phyloP scores from a whole-genome alignment of 371 early-diverging fungal genomes.

The Mucor piriformis region DNA sequence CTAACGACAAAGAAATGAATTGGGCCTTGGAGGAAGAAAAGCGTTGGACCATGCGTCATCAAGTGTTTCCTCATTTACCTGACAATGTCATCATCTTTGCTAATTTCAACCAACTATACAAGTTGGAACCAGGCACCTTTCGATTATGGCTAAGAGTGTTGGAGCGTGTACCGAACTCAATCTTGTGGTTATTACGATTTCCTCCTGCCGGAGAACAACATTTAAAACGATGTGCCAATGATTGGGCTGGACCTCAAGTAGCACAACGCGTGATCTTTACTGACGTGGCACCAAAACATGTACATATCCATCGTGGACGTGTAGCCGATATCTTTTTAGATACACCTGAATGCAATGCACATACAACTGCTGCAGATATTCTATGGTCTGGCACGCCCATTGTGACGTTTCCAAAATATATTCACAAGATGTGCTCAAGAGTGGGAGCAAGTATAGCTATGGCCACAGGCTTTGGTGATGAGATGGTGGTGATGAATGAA shows the following conservation, averaged over 20 bases:
- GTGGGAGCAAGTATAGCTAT: conserved; percentile 88
- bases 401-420: conserved; percentile 86
- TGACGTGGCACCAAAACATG: conserved; percentile 89
- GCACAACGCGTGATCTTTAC: conserved; percentile 88
- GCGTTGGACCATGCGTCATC: conserved; percentile 84
- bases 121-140: conserved; percentile 84
- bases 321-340: conserved; percentile 92
- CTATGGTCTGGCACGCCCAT: conserved; percentile 94
- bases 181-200: conserved; percentile 90
- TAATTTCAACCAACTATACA: conserved; percentile 95
- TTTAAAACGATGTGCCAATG: conserved; percentile 69
- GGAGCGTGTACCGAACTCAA: conserved; percentile 77
- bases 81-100: conserved; percentile 90
- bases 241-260: conserved; percentile 78
- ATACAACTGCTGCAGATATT: conserved; percentile 94
- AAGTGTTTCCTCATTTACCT: conserved; percentile 81
- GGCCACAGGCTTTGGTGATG: conserved; percentile 83
- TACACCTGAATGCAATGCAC: conserved; percentile 94
- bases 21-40: conserved; percentile 83
- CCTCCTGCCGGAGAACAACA: conserved; percentile 89
- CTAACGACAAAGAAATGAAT: conserved; percentile 40
- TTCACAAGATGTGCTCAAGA: conserved; percentile 90
- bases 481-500: conserved; percentile 81
- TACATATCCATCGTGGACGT: conserved; percentile 94
- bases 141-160: conserved; percentile 85